A percentile compares a stretch with the other conserved stretches of the same genome.
phyloP scores from a whole-genome alignment of 371 early-diverging fungal genomes.

The Mucor ambiguus region DNA sequence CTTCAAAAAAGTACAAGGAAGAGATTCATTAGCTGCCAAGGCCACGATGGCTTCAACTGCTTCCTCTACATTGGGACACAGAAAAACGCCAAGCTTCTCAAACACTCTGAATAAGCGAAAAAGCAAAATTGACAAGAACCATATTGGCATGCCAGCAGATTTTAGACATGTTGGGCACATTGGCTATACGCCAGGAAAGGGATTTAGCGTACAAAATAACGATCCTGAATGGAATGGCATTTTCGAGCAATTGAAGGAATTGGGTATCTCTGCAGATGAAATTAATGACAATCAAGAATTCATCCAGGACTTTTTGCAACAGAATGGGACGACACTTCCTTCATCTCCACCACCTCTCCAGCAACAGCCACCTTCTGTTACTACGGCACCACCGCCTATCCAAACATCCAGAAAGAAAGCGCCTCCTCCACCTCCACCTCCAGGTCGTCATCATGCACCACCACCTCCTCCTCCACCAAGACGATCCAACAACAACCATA shows the following conservation, averaged over 20 bases:
- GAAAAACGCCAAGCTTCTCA: slow-evolving; percentile 1
- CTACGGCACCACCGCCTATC: slow-evolving; percentile 22
- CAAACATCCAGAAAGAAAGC: slow-evolving; percentile 19
- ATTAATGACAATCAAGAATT: slow-evolving; percentile 58
- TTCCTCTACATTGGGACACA: background rate
- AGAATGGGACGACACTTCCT: slow-evolving; percentile 32
- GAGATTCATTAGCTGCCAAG: slow-evolving; percentile 47
- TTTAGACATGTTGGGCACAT: slow-evolving; percentile 82
- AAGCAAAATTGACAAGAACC: slow-evolving; percentile 68
- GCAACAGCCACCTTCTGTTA: background rate
- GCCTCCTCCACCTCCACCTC: slow-evolving; percentile 37
- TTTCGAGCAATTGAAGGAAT: slow-evolving; percentile 71
- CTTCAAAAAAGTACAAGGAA: slow-evolving; percentile 65
- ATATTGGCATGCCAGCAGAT: slow-evolving; percentile 77
- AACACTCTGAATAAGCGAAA: slow-evolving; percentile 22
- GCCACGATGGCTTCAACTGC: slow-evolving; percentile 13
- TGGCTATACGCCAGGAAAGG: slow-evolving; percentile 78
- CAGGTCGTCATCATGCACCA: slow-evolving; percentile 17
- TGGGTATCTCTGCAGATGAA: slow-evolving; percentile 81
- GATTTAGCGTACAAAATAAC: slow-evolving; percentile 80
- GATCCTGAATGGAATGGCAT: slow-evolving; percentile 80
- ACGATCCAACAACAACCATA: slow-evolving; percentile 3
- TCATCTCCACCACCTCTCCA: slow-evolving; percentile 1
- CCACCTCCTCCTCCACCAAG: slow-evolving; percentile 28
- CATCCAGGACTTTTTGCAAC: slow-evolving; percentile 52